Conservation (phyloP, 2,329 filamentous ascomycete genomes). For the Penicillium janthinellum region DNA sequence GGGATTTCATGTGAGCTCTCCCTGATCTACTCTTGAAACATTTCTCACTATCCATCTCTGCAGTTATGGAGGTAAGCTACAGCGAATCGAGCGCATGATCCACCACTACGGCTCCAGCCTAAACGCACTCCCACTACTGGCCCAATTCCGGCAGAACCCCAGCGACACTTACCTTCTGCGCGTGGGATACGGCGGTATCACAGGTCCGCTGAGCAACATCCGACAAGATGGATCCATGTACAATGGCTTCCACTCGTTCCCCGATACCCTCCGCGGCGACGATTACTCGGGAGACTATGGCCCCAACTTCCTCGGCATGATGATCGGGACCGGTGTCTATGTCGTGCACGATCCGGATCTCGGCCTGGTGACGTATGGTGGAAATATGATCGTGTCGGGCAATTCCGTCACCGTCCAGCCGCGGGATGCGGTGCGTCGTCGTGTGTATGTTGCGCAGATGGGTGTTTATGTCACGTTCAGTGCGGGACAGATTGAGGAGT, state of each 20-base stretch:
- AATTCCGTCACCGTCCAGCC: constrained; percentile 16
- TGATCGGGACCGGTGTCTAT: constrained; percentile 55
- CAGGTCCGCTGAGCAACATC: constrained; percentile 59
- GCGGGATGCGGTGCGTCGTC: constrained; percentile 20
- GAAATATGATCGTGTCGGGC: constrained; percentile 8
- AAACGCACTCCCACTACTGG: constrained; percentile 59
- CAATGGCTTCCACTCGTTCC: constrained; percentile 60
- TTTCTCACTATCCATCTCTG: neutral
- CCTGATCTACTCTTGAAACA: neutral
- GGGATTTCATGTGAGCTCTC: constrained; percentile 54
- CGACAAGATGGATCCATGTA: constrained; percentile 57
- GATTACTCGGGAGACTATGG: constrained; percentile 62
- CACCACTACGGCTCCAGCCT: constrained; percentile 64
- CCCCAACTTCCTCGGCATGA: constrained; percentile 55
- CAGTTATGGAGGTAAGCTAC: constrained; percentile 46
- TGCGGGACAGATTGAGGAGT: constrained; percentile 16
- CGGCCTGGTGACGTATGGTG: constrained; percentile 14
- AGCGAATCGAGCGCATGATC: constrained; percentile 53
- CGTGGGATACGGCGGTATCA: constrained; percentile 57
- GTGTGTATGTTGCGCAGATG: constrained; percentile 20
- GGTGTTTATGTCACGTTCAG: constrained; percentile 23
- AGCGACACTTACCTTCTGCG: constrained; percentile 55
- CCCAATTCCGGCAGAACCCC: constrained; percentile 51
- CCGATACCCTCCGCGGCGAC: constrained; percentile 60
- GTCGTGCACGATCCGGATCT: constrained; percentile 14